Evolutionary conservation across 192 early-diverging fungal genomes (phyloP).

Genomic region (Entomortierella beljakovae): DNA sequence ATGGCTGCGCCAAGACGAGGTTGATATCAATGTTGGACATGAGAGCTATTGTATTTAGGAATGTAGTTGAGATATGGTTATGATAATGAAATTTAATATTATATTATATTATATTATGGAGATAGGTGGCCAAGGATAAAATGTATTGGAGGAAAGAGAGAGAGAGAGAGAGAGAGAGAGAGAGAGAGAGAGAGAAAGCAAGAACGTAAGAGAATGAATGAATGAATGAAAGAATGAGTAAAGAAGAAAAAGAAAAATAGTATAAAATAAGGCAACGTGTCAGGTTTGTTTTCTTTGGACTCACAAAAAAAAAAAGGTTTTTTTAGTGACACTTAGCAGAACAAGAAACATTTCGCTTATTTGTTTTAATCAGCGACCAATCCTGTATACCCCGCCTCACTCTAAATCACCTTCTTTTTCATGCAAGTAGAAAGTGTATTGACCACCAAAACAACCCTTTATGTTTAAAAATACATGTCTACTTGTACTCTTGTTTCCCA

Average conservation of each 20-base stretch:
- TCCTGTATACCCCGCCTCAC: no score
- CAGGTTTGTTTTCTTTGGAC: neutral
- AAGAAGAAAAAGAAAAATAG: neutral
- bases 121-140: neutral
- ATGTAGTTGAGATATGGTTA: neutral
- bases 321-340: no score
- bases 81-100: neutral
- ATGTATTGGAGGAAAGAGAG: neutral
- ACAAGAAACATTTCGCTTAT: no score
- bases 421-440: no score
- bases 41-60: neutral
- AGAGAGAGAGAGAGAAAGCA: neutral
- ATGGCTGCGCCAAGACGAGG: conserved; percentile 43
- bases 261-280: neutral
- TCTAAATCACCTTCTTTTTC: no score
- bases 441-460: no score
- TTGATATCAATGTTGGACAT: conserved; percentile 17
- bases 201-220: neutral
- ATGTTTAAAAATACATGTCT: no score
- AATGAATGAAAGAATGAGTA: neutral
- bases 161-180: neutral
- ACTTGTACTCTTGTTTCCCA: no score
- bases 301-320: neutral
- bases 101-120: neutral
- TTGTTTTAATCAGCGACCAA: no score